Percentiles rank a stretch among this genome's conserved stretches.
phyloP scores from a whole-genome alignment of 768 basidiomycete species.

The Cubamyces sp. region DNA sequence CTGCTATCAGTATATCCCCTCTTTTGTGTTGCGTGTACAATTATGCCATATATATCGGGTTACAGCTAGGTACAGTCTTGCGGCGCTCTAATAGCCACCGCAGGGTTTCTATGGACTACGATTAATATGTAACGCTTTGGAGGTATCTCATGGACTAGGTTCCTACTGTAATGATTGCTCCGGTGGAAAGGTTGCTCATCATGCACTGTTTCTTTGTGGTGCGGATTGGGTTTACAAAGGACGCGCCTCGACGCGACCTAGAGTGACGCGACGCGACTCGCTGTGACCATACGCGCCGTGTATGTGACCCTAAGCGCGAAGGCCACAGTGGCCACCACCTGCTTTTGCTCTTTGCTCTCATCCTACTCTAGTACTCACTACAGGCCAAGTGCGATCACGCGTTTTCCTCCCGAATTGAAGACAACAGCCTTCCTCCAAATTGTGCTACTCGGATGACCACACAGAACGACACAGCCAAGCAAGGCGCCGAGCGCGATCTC shows the following conservation, averaged over 20 bases:
- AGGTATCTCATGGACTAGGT: too few relatives aligned
- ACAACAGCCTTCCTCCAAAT: too few relatives aligned
- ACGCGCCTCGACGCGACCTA: neutral
- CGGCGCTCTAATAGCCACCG: too few relatives aligned
- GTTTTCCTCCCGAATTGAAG: too few relatives aligned
- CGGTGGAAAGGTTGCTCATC: too few relatives aligned
- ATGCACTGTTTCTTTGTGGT: neutral
- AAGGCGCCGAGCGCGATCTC: conserved; percentile 47
- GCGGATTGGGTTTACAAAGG: neutral
- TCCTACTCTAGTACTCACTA: neutral
- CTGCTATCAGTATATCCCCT: neutral
- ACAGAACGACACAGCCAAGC: neutral
- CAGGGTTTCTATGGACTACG: too few relatives aligned
- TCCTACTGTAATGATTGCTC: too few relatives aligned
- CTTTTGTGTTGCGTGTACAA: neutral
- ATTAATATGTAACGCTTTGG: too few relatives aligned
- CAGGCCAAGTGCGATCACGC: too few relatives aligned
- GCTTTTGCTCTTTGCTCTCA: neutral
- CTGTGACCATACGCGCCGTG: conserved; percentile 21
- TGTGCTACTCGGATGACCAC: neutral
- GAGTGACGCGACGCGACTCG: conserved; percentile 7
- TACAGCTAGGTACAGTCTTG: too few relatives aligned
- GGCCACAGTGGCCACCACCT: too few relatives aligned
- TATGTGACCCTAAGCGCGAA: conserved; percentile 1
- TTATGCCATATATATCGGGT: neutral